Base-by-base conservation (phyloP, 1,284 basidiomycete species). In the Anthracocystis walkeri region DNA sequence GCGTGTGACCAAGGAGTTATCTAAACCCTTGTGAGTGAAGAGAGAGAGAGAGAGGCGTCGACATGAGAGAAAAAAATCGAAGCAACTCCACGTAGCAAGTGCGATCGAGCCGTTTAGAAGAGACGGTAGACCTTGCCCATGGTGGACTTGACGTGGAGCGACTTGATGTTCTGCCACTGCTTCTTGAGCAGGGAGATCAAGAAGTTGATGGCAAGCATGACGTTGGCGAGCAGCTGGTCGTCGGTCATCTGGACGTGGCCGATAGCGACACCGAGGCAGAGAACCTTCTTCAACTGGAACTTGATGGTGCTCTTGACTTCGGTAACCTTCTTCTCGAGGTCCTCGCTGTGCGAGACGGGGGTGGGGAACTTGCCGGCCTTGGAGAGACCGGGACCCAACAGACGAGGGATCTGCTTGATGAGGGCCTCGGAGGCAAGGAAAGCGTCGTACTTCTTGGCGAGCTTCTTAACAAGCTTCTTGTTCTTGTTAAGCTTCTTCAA, bases 291-390 rank as follows among this genome's bases (percentile, higher is more conserved):
- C 48, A 85, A 78, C 79, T 85, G 83, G 83, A 85, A 85, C 82
- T 86, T 86, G 91, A 98, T 97, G 82, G 96, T 98, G 82, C 93
- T 95, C 87, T 93, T 93, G 83, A 99, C 95, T 87, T 99, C 97
- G 82, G 87, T 91, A 86, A 97, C 89, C 89, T 98, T 98, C 90
- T 91, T 93, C 87, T 86, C 86, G 62, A 99, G 89, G 88, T 99
- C 96, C 86, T 99, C 97, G 52, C 89, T 87, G 88, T 96, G 94
- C 29, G 94, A 93, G 86, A 99, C 91, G 58, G 86, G 87, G 69
- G 96, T 97, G 59, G 97, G 96, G 93, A 99, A 99, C 88, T 99
- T 99, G 86, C 97, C 97, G 82, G 97, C 96, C 90, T 99, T 99
- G 86, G 97, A 98, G 70, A 99, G 92, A 94, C 97, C 97, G 85